phyloP scores from a whole-genome alignment of 2,329 filamentous ascomycete genomes.

The Trichoderma oligosporum region DNA sequence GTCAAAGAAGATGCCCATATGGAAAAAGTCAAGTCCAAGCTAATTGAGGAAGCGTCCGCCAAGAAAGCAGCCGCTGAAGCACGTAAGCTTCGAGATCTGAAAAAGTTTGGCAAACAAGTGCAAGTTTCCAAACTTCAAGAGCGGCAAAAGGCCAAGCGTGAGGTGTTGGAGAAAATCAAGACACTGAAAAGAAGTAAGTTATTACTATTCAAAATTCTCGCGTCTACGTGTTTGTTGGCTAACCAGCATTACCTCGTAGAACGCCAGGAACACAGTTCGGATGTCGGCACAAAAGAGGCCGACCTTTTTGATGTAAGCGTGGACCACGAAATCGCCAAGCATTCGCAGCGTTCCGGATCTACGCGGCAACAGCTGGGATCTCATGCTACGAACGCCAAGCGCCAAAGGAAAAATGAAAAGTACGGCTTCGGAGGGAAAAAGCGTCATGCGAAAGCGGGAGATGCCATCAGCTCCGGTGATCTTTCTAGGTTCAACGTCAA shows the following conservation, averaged over 20 bases:
- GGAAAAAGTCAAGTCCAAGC: slow-evolving; percentile 90
- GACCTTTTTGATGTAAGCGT: slow-evolving; percentile 90
- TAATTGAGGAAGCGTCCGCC: slow-evolving; percentile 83
- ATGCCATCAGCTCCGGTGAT: slow-evolving; percentile 78
- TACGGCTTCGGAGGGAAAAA: slow-evolving; percentile 98
- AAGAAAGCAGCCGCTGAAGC: slow-evolving; percentile 94
- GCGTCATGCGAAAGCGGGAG: slow-evolving; percentile 82
- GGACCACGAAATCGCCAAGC: slow-evolving; percentile 57
- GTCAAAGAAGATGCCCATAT: slow-evolving; percentile 98
- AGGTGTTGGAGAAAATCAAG: slow-evolving; percentile 94
- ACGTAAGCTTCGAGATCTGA: slow-evolving; percentile 85
- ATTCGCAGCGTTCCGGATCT: slow-evolving; percentile 38
- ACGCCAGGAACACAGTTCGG: slow-evolving; percentile 67
- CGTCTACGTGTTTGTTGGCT: background rate
- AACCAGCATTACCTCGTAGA: slow-evolving; percentile 51
- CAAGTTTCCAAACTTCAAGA: slow-evolving; percentile 96
- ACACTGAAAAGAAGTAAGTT: slow-evolving; percentile 87
- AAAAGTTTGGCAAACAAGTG: slow-evolving; percentile 99
- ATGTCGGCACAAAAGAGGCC: slow-evolving; percentile 67
- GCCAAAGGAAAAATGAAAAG: slow-evolving; percentile 90
- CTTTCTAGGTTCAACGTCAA: slow-evolving; percentile 74
- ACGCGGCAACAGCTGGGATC: slow-evolving; percentile 33
- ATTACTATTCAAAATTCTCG: background rate
- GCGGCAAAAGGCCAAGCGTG: slow-evolving; percentile 84
- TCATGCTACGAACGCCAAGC: slow-evolving; percentile 59